These are phyloP conservation scores for Piromyces finnis DNA, from an alignment of 192 early-diverging fungal genomes.

Conservation along the genomic window DNA sequence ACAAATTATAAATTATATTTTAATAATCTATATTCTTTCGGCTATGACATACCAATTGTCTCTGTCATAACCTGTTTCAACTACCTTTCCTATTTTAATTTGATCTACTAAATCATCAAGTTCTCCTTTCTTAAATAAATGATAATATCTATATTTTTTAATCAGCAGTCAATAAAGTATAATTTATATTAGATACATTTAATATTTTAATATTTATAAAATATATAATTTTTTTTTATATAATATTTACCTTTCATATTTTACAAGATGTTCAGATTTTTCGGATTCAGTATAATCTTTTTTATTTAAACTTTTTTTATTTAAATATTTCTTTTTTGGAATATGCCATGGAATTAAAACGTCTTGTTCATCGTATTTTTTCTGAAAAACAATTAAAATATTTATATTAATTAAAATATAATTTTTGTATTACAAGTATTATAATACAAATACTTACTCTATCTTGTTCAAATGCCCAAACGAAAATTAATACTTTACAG, in stretches of 20 bases:
- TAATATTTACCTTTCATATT: background rate
- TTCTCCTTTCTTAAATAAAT: constrained; percentile 75
- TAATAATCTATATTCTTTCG: constrained; percentile 32
- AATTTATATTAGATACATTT: no score
- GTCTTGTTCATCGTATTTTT: constrained; percentile 79
- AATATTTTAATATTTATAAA: background rate
- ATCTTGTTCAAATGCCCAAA: constrained; percentile 90
- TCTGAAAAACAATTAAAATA: no score
- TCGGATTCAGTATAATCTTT: constrained; percentile 11
- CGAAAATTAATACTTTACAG: constrained; percentile 66
- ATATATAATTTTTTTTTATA: background rate
- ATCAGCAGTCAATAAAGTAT: no score
- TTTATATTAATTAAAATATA: no score
- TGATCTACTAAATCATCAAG: constrained; percentile 45
- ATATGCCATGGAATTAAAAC: constrained; percentile 86
- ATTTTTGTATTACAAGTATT: background rate
- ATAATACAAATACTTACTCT: constrained; percentile 1
- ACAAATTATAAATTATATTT: no score
- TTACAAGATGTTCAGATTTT: background rate
- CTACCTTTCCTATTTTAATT: constrained; percentile 29
- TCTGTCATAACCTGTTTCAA: constrained; percentile 69
- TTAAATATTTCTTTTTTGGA: constrained; percentile 17
- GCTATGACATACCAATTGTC: constrained; percentile 90
- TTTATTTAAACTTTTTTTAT: constrained; percentile 6
- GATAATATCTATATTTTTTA: constrained; percentile 59